Conservation (phyloP, 2,329 filamentous ascomycete genomes). For the Fonsecaea erecta region DNA sequence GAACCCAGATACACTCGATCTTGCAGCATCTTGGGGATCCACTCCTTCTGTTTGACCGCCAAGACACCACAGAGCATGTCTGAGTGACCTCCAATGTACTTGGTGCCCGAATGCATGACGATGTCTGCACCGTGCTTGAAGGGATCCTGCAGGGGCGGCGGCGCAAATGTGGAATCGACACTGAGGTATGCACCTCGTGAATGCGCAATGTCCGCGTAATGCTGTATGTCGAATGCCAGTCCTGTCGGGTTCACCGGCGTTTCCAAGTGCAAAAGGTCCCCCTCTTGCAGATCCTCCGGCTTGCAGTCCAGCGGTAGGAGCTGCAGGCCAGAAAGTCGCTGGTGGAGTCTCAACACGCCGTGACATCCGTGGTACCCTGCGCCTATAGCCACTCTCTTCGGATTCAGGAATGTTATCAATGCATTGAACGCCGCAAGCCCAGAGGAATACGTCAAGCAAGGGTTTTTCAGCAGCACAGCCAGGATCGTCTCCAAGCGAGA, state of each 20-base stretch:
- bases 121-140: slow-evolving; percentile 81
- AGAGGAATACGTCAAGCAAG: slow-evolving; percentile 76
- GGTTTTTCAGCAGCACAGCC: slow-evolving; percentile 70
- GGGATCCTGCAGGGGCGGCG: slow-evolving; percentile 85
- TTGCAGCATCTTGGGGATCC: slow-evolving; percentile 63
- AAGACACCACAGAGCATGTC: slow-evolving; percentile 91
- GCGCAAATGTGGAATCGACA: slow-evolving; percentile 91
- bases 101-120: slow-evolving; percentile 91
- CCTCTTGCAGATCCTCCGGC: slow-evolving; percentile 67
- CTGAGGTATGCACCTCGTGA: slow-evolving; percentile 73
- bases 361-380: slow-evolving; percentile 94
- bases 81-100: slow-evolving; percentile 94
- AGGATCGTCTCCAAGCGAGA: slow-evolving; percentile 86
- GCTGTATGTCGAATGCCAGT: slow-evolving; percentile 72
- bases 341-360: slow-evolving; percentile 75
- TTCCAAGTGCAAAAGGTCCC: slow-evolving; percentile 89
- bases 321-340: slow-evolving; percentile 75
- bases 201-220: slow-evolving; percentile 74
- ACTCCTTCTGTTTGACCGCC: slow-evolving; percentile 63
- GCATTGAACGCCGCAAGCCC: slow-evolving; percentile 90
- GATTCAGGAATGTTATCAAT: slow-evolving; percentile 80
- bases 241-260: slow-evolving; percentile 93
- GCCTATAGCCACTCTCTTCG: slow-evolving; percentile 78
- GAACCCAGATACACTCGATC: slow-evolving; percentile 80
- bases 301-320: slow-evolving; percentile 73